phyloP scores from a whole-genome alignment of 2,329 filamentous ascomycete species.

The Colletotrichum filicis region DNA sequence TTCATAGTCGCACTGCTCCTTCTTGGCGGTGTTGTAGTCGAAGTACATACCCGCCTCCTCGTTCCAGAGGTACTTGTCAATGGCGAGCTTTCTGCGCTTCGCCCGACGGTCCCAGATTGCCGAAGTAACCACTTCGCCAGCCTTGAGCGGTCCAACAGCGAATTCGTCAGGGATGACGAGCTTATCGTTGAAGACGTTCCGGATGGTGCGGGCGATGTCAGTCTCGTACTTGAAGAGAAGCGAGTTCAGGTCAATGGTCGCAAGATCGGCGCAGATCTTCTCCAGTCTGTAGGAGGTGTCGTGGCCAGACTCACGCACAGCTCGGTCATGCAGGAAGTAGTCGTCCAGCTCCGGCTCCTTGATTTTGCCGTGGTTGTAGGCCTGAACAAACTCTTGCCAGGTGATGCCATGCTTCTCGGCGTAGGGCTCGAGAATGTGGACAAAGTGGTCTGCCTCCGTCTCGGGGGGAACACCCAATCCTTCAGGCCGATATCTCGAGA shows the following conservation, averaged over 20 bases:
- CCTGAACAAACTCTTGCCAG: constrained; percentile 86
- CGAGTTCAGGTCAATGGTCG: constrained; percentile 94
- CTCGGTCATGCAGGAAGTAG: constrained; percentile 96
- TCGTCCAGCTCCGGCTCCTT: constrained; percentile 89
- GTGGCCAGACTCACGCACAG: constrained; percentile 95
- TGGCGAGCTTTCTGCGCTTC: constrained; percentile 82
- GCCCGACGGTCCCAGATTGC: constrained; percentile 91
- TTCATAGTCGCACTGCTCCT: constrained; percentile 86
- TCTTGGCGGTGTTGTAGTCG: constrained; percentile 90
- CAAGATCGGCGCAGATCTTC: constrained; percentile 85
- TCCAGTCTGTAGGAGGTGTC: constrained; percentile 96
- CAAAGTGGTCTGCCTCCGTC: constrained; percentile 88
- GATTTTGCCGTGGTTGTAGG: constrained; percentile 84
- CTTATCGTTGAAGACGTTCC: constrained; percentile 83
- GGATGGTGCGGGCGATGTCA: constrained; percentile 90
- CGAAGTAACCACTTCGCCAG: constrained; percentile 82
- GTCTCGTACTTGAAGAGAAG: constrained; percentile 97
- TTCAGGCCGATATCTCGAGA: constrained; percentile 87
- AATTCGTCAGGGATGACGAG: constrained; percentile 87
- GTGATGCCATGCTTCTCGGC: constrained; percentile 84
- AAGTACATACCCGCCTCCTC: constrained; percentile 95
- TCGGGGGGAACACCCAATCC: constrained; percentile 90
- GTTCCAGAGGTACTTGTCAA: constrained; percentile 96
- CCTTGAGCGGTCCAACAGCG: constrained; percentile 73
- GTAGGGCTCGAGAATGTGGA: constrained; percentile 84